These are phyloP conservation scores for Sarocladiaceae sp. DNA, from an alignment of 2,329 filamentous ascomycete species.

Conservation along the genomic window DNA sequence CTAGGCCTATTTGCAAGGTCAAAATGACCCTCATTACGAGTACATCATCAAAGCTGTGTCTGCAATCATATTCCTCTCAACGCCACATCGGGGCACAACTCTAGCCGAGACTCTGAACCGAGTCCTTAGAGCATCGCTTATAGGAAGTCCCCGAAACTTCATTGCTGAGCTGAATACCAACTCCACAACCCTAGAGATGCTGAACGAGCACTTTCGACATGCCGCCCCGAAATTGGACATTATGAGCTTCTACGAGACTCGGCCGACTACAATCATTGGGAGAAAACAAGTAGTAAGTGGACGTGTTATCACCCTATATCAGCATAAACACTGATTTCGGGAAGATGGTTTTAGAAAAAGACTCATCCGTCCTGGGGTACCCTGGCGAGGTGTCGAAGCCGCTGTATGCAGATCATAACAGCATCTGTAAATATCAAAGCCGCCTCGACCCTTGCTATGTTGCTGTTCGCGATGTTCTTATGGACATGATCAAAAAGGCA, in stretches of 20 bases:
- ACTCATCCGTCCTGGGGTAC: slow-evolving; percentile 36
- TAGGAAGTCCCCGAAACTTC: slow-evolving; percentile 25
- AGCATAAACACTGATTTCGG: no score
- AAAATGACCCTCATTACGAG: background rate
- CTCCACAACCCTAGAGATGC: slow-evolving; percentile 26
- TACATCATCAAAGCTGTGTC: background rate
- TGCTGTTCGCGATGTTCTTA: slow-evolving; percentile 23
- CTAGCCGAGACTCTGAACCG: slow-evolving; percentile 5
- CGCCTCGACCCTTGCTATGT: slow-evolving; percentile 31
- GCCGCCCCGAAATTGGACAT: slow-evolving; percentile 27
- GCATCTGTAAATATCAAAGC: slow-evolving; percentile 33
- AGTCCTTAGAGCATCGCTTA: slow-evolving; percentile 13
- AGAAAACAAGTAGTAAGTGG: slow-evolving; percentile 16
- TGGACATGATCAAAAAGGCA: slow-evolving; percentile 12
- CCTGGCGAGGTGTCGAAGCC: slow-evolving; percentile 29
- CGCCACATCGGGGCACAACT: background rate
- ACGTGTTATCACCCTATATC: no score
- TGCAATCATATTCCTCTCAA: slow-evolving; percentile 1
- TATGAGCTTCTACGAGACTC: slow-evolving; percentile 41
- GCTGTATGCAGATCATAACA: slow-evolving; percentile 34
- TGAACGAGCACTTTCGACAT: slow-evolving; percentile 40
- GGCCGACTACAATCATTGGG: slow-evolving; percentile 16
- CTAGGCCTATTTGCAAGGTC: background rate
- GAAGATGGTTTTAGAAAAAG: slow-evolving; percentile 32
- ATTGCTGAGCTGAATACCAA: slow-evolving; percentile 30